Conservation (phyloP, 208 protist species). For the Lotmaria passim region DNA sequence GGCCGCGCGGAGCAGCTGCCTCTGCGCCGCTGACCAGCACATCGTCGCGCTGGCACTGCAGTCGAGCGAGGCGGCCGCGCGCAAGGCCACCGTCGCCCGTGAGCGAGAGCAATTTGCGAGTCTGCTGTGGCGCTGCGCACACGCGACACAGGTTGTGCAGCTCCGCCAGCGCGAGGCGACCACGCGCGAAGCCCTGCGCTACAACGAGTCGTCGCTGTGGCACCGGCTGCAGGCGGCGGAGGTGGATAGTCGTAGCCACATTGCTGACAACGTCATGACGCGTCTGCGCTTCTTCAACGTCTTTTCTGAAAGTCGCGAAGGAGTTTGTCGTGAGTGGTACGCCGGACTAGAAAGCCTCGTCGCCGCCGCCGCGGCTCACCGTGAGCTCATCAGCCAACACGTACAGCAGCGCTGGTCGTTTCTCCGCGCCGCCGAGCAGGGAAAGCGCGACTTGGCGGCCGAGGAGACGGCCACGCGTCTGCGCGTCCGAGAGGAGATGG, state of each 20-base stretch:
- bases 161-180: slow-evolving; percentile 36
- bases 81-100: slow-evolving; percentile 31
- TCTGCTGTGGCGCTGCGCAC: slow-evolving; percentile 8
- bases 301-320: slow-evolving; percentile 15
- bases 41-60: slow-evolving; percentile 39
- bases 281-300: slow-evolving; percentile 31
- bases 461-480: slow-evolving; percentile 42
- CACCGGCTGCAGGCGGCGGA: slow-evolving; percentile 27
- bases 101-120: slow-evolving; percentile 27
- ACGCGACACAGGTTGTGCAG: neutral
- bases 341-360: slow-evolving; percentile 18
- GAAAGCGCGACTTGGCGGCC: slow-evolving; percentile 35
- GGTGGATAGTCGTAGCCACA: slow-evolving; percentile 23
- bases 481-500: slow-evolving; percentile 28
- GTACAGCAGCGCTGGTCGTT: slow-evolving; percentile 11
- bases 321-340: slow-evolving; percentile 1
- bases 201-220: slow-evolving; percentile 41
- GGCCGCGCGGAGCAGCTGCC: slow-evolving; percentile 19
- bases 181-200: slow-evolving; percentile 36
- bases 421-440: slow-evolving; percentile 37
- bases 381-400: slow-evolving; percentile 14
- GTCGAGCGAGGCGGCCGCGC: slow-evolving; percentile 53
- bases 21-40: slow-evolving; percentile 29
- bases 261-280: slow-evolving; percentile 34
- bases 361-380: slow-evolving; percentile 15